phyloP scores from a whole-genome alignment of 805 yeast genomes.

The Kuraishia ogatae region DNA sequence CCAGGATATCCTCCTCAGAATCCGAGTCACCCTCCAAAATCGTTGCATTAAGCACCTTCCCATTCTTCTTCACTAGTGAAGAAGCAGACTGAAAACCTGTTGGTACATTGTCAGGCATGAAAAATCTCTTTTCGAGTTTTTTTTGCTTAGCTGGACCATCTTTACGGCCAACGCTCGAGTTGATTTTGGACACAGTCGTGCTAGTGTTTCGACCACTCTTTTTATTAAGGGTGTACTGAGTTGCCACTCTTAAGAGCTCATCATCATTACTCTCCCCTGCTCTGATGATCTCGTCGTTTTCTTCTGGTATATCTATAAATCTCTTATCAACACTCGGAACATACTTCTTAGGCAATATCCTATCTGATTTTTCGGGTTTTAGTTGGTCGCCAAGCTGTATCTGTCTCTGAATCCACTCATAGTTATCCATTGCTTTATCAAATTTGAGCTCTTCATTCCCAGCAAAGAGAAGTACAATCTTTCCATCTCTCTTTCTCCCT shows the following conservation, averaged over 20 bases:
- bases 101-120: constrained; percentile 67
- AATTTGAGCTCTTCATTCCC: constrained; percentile 72
- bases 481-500: constrained; percentile 90
- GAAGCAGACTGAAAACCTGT: constrained; percentile 55
- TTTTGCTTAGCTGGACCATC: neutral
- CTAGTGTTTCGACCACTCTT: constrained; percentile 12
- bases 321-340: constrained; percentile 50
- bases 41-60: neutral
- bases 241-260: constrained; percentile 60
- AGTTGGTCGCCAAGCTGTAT: constrained; percentile 41
- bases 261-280: constrained; percentile 49
- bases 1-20: constrained; percentile 8
- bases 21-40: neutral
- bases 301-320: constrained; percentile 61
- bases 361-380: constrained; percentile 38
- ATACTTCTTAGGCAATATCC: constrained; percentile 56
- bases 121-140: constrained; percentile 36
- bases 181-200: constrained; percentile 3
- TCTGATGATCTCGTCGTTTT: constrained; percentile 44
- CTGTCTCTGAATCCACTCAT: constrained; percentile 65
- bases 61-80: constrained; percentile 26
- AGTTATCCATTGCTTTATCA: constrained; percentile 77
- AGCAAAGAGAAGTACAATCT: constrained; percentile 65
- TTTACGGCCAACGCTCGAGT: no score
- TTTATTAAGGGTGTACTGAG: constrained; percentile 48